Evolutionary conservation across 768 basidiomycete species (phyloP), one percentile per base, ranked within the genome.

Genomic region (Mycena olivaceomarginata): DNA sequence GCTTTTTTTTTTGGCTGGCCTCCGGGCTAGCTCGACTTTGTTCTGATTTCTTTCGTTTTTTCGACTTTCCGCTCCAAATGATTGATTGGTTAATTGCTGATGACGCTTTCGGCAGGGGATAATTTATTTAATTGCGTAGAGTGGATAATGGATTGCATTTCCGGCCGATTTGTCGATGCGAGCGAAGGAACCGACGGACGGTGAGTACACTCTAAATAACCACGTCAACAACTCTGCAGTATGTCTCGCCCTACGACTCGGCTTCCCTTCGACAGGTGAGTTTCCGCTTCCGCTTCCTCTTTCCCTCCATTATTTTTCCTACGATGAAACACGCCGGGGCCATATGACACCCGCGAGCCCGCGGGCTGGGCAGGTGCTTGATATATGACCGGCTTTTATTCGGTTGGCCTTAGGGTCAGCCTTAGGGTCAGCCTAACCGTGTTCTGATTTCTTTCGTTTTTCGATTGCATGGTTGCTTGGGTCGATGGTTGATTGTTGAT

Each of bases 301-400:
- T 25, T 72, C 45, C 20, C 22, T 46, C 64, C 31, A 31, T 39
- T 60, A 13, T 5, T 48, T 40, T 20, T 65, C n/a, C 43, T 76
- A 82, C 86, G 94, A 95, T 93, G 94, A 93, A 76, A 92, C 78
- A 80, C 88, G 93, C 94, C 95, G 95, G 94, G 95, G 95, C 95
- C 95, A 96, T 93, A 94, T 92, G 95, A 95, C 92, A 81, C 93
- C 94, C n/a, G 25, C 62, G 78, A 37, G 64, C 62, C 31, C 46
- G n/a, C 59, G 37, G 37, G 78, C 67, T 88, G 84, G 86, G 82
- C 84, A 83, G 80, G 77, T 45, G n/a, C 60, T 79, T 80, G 75
- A 59, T 79, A 62, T 77, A 69, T 16, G 63, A 37, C 74, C 78
- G 74, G 78, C 74, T 75, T 68, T 68, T 43, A 60, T 48, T 48